These are phyloP conservation scores for Fragaria ananassa DNA, from an alignment of 306 rosid species.

Conservation along the genomic window DNA sequence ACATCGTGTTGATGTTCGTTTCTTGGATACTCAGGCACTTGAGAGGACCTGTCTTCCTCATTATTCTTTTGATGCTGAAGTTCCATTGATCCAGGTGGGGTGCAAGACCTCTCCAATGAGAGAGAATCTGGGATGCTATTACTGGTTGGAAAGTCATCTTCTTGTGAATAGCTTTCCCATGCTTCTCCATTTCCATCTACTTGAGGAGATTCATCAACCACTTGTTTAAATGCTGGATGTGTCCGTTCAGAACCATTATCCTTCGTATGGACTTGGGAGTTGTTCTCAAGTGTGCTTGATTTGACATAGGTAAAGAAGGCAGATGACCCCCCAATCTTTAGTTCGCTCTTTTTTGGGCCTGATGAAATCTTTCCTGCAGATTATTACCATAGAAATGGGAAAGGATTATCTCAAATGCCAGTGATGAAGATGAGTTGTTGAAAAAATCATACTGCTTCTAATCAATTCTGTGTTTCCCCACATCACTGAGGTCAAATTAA, in stretches of 20 bases:
- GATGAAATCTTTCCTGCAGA: slow-evolving; percentile 50
- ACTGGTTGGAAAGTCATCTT: slow-evolving; percentile 69
- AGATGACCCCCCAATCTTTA: slow-evolving; percentile 91
- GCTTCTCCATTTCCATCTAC: slow-evolving; percentile 56
- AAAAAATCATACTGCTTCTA: background rate
- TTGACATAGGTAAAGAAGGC: slow-evolving; percentile 92
- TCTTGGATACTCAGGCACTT: slow-evolving; percentile 42
- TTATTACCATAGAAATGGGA: slow-evolving; percentile 14
- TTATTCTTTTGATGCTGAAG: slow-evolving; percentile 44
- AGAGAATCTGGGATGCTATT: slow-evolving; percentile 62
- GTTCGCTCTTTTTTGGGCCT: slow-evolving; percentile 78
- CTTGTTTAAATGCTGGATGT: slow-evolving; percentile 39
- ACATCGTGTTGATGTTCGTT: slow-evolving; percentile 47
- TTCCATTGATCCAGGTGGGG: slow-evolving; percentile 67
- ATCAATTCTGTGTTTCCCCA: background rate
- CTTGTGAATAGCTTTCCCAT: slow-evolving; percentile 57
- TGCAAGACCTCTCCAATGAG: slow-evolving; percentile 79
- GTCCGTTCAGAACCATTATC: slow-evolving; percentile 31
- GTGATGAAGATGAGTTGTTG: background rate
- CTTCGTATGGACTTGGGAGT: slow-evolving; percentile 44
- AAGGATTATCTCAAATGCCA: background rate
- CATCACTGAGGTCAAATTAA: slow-evolving; percentile 8
- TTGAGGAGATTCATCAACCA: slow-evolving; percentile 33
- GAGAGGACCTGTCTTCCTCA: slow-evolving; percentile 46
- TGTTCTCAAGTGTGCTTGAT: slow-evolving; percentile 40